These are phyloP conservation scores for Tympanopsis confertula DNA, from an alignment of 2,329 filamentous ascomycete genomes.

Conservation along the genomic window DNA sequence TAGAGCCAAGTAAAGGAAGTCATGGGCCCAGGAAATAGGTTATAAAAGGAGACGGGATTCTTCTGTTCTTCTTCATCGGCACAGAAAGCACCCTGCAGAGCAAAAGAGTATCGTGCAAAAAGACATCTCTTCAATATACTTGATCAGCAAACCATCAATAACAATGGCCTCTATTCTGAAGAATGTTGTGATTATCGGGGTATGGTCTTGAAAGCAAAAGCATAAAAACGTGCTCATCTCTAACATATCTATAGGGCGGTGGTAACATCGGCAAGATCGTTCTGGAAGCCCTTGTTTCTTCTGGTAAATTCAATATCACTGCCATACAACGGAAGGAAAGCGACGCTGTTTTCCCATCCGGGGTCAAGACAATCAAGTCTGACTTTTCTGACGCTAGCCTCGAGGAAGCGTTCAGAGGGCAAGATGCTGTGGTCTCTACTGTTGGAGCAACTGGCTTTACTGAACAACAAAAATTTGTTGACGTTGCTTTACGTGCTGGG, in stretches of 20 bases:
- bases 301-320: neutral
- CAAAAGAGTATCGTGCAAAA: no score
- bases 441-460: neutral
- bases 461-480: neutral
- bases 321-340: neutral
- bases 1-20: no score
- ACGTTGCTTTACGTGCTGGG: no score
- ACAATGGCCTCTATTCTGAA: neutral
- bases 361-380: neutral
- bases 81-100: no score
- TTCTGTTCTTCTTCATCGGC: no score
- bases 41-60: no score
- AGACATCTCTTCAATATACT: no score
- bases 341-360: neutral
- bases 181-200: neutral
- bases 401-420: neutral
- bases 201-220: neutral
- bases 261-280: neutral
- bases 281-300: neutral
- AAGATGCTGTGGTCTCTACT: neutral
- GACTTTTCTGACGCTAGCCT: neutral
- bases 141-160: no score
- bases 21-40: no score
- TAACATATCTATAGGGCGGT: neutral
- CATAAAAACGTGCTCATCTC: no score